A percentile compares a stretch with the other conserved stretches of the same genome.
Conservation (phyloP, 139 green algal species). For the Chlamydomonas asymmetrica region DNA sequence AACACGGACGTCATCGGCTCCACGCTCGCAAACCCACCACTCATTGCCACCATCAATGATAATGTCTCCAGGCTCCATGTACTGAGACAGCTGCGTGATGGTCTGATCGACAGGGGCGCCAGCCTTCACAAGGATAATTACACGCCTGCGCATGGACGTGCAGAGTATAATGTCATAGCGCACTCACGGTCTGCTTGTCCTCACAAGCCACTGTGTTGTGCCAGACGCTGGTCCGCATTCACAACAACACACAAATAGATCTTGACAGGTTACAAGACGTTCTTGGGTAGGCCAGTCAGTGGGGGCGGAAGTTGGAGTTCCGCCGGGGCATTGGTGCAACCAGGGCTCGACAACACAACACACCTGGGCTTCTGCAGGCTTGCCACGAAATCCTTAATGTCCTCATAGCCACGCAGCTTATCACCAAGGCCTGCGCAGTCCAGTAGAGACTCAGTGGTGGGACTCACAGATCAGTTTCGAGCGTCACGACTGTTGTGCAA, state of each 20-base stretch:
- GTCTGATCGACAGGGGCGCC: conserved; percentile 94
- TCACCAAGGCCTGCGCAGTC: conserved; percentile 67
- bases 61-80: conserved; percentile 94
- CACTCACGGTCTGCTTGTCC: neutral
- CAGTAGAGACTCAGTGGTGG: too few species aligned
- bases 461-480: too few species aligned
- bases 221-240: neutral
- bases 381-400: conserved; percentile 91
- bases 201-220: neutral
- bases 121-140: conserved; percentile 98
- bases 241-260: neutral
- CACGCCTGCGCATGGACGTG: conserved; percentile 57
- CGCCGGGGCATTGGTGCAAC: too few species aligned
- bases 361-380: conserved; percentile 91
- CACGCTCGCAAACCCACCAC: too few species aligned
- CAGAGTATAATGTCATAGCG: neutral
- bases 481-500: too few species aligned
- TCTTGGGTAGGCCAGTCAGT: too few species aligned
- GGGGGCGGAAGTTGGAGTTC: too few species aligned
- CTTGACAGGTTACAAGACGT: too few species aligned
- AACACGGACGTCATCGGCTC: too few species aligned
- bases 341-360: too few species aligned
- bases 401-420: conserved; percentile 87
- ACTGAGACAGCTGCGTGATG: conserved; percentile 82
- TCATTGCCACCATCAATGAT: conserved; percentile 99